Base-by-base conservation (phyloP, 1,139 yeast genomes). In the Waltiozyma solani region DNA sequence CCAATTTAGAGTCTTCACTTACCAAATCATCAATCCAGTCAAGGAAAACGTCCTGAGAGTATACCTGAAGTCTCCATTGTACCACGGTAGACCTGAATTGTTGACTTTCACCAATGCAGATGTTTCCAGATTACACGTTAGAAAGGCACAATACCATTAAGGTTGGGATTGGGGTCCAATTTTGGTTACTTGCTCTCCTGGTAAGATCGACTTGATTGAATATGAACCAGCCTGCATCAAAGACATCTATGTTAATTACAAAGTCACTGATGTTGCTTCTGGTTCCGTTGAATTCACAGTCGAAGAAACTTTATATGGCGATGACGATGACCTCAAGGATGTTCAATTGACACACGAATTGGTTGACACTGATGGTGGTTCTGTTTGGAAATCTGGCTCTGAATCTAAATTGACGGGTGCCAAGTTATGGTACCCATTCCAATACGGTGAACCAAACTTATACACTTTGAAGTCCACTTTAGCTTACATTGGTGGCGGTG, bases 141-240 rank as follows among this genome's bases (percentile, higher is more conserved):
- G 78, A 44, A 72, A 72, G 49, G 73, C 77, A 1, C 77, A 70
- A 49, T 71, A 70, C 47, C 76, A 71, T 43, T 72, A 60, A 49
- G 78, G 78, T 3, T 72, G 78, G 78, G 78, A 72, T 51, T 72
- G 78, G 78, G 76, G 76, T 11, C 77, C 76, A 8, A 51, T 59
- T 2, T 49, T 70, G 36, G 56, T 68, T 49, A 62, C 71, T 14
- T 66, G 71, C 50, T 76, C 76, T 6, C 71, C 72, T 11, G 69
- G 58, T 47, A 58, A 58, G 41, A 59, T 70, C 1, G 54, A 50
- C 25, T 50, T 68, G 30, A 48, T 62, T 25, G 46, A 58, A 5
- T 62, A 56, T 39, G 40, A 54, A 9, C 36, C 43, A 4, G 33
- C 45, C 9, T 36, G 36, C n/a, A 32, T 55, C 18, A 42, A 44